phyloP scores from a whole-genome alignment of 345 rosid species.

The Leavenworthia alabamica region DNA sequence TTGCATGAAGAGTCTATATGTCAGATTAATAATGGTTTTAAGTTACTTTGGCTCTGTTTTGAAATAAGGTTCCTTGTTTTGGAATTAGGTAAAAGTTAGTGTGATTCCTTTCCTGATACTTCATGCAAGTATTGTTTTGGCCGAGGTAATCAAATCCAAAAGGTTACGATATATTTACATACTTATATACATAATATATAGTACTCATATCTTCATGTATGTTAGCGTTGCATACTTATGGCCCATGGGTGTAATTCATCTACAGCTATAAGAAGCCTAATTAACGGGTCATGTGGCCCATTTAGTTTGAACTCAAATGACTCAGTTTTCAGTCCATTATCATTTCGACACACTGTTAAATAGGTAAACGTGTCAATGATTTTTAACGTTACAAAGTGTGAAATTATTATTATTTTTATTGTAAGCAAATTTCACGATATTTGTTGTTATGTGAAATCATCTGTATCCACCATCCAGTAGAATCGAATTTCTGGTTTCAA shows the following conservation, averaged over 20 bases:
- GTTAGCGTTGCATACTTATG: neutral
- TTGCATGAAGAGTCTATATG: constrained; percentile 15
- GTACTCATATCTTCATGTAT: too few species aligned
- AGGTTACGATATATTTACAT: neutral
- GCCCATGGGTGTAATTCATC: neutral
- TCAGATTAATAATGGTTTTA: neutral
- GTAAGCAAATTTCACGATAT: neutral
- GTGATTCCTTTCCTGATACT: constrained; percentile 24
- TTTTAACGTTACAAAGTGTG: neutral
- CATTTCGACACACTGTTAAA: neutral
- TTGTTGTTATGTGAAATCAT: neutral
- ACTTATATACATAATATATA: too few species aligned
- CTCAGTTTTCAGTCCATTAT: neutral
- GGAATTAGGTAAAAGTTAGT: constrained; percentile 10
- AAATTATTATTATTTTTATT: neutral
- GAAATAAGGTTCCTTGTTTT: constrained; percentile 17
- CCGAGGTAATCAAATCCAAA: constrained; percentile 11
- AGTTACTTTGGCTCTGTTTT: neutral
- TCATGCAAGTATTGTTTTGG: constrained; percentile 17
- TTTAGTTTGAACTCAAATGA: neutral
- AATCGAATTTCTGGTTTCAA: neutral
- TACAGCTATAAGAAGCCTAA: neutral
- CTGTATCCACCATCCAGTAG: neutral
- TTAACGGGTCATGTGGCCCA: neutral
- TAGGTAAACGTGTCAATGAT: neutral